phyloP scores from a whole-genome alignment of 2,329 filamentous ascomycete species.

The Cladophialophora yegresii region DNA sequence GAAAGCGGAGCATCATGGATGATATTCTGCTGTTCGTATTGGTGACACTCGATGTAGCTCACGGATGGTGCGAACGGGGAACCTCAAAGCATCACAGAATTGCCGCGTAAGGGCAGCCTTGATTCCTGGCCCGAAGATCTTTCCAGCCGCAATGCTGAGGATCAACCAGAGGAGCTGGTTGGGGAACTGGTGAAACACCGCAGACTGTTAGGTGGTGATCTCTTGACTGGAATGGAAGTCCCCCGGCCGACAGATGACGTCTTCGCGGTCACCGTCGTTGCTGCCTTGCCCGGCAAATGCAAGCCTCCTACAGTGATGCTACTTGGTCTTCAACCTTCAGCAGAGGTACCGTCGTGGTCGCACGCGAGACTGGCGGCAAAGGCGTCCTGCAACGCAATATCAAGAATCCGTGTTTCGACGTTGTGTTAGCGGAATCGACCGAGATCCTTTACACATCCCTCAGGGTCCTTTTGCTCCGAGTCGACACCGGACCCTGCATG shows the following conservation, averaged over 20 bases:
- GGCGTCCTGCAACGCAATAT: not conserved
- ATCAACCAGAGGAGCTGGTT: conserved; percentile 16
- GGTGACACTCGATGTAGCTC: not conserved
- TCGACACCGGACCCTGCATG: not conserved
- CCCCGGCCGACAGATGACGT: conserved; percentile 21
- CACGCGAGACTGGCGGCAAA: not conserved
- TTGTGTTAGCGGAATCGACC: not conserved
- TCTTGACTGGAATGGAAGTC: conserved; percentile 18
- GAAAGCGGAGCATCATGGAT: not conserved
- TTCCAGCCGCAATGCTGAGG: not conserved
- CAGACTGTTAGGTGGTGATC: conserved; percentile 17
- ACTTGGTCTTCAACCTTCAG: not conserved
- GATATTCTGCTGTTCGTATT: not conserved
- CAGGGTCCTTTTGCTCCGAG: not conserved
- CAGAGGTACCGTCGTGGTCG: not conserved
- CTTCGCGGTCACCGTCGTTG: conserved; percentile 14
- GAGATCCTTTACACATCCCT: not conserved
- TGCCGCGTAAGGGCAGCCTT: conserved; percentile 25
- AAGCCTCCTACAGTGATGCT: not conserved
- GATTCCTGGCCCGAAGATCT: conserved; percentile 16
- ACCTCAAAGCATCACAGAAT: not conserved
- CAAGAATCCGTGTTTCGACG: not conserved
- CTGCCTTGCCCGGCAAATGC: not conserved
- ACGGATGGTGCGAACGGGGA: not conserved
- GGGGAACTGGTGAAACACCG: conserved; percentile 22